Evolutionary conservation across 805 yeast genomes (phyloP).

Genomic region (Blastobotrys robertii): DNA sequence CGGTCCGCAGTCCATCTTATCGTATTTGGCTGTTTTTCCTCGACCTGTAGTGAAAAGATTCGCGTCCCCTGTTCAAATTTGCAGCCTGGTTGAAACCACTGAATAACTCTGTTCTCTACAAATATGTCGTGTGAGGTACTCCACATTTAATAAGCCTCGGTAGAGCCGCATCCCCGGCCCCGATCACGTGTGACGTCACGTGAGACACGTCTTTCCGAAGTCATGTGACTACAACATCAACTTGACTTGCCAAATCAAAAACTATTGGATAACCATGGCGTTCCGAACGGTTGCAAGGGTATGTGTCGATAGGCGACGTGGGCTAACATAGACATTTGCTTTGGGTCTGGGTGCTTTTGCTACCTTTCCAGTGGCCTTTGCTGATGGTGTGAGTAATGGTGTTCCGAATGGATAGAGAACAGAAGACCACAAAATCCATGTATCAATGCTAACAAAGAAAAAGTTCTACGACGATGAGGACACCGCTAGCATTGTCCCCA

Average conservation of each 20-base stretch:
- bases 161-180: too few species aligned
- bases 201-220: background rate
- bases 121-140: too few species aligned
- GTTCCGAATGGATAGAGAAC: too few species aligned
- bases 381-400: constrained; percentile 7
- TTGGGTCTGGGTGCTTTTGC: constrained; percentile 5
- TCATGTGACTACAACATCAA: too few species aligned
- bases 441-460: constrained; percentile 9
- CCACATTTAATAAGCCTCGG: too few species aligned
- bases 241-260: background rate
- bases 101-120: too few species aligned
- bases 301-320: background rate
- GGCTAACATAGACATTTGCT: background rate
- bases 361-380: constrained; percentile 11
- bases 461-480: constrained; percentile 21
- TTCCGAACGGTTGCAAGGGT: constrained; percentile 1
- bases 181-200: background rate
- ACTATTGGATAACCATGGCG: too few species aligned
- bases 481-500: constrained; percentile 15
- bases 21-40: too few species aligned
- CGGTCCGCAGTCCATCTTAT: constrained; percentile 19
- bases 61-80: too few species aligned
- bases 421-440: background rate
- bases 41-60: too few species aligned
- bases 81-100: too few species aligned